A percentile compares a stretch with the other conserved stretches of the same genome.
Evolutionary conservation across 1,284 basidiomycete genomes (phyloP).

Genomic region (Rhizoctonia solani): DNA sequence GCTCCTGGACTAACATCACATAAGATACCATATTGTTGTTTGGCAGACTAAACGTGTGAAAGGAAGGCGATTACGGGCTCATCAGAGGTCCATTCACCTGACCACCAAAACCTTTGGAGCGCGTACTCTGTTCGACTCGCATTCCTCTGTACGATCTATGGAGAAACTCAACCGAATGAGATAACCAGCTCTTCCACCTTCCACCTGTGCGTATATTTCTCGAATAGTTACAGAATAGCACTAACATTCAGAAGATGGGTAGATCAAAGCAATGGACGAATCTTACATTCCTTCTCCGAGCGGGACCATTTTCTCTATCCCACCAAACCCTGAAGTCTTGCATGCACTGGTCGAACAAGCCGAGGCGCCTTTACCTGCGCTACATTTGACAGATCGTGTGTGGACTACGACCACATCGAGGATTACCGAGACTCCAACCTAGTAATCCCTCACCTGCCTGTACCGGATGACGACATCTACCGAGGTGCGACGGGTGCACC

Average conservation of each 20-base stretch:
- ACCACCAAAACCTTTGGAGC: too few species aligned
- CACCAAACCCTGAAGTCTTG: neutral
- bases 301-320: slow-evolving; percentile 21
- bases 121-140: too few species aligned
- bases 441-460: neutral
- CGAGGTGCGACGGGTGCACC: slow-evolving; percentile 31
- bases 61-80: too few species aligned
- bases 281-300: slow-evolving; percentile 15
- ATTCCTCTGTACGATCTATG: slow-evolving; percentile 4
- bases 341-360: neutral
- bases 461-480: slow-evolving; percentile 32
- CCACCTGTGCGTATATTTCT: neutral
- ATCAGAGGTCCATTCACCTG: too few species aligned
- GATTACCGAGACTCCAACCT: slow-evolving; percentile 16
- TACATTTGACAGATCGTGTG: slow-evolving; percentile 6
- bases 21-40: too few species aligned
- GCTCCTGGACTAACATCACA: too few species aligned
- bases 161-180: slow-evolving; percentile 8
- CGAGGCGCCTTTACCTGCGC: slow-evolving; percentile 7
- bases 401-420: slow-evolving; percentile 25
- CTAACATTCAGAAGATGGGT: slow-evolving; percentile 28
- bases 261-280: slow-evolving; percentile 27
- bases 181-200: slow-evolving; percentile 5
- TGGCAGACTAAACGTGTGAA: too few species aligned
- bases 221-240: neutral